Conservation (phyloP, 306 rosid genomes). For the Cucumis cinereus region DNA sequence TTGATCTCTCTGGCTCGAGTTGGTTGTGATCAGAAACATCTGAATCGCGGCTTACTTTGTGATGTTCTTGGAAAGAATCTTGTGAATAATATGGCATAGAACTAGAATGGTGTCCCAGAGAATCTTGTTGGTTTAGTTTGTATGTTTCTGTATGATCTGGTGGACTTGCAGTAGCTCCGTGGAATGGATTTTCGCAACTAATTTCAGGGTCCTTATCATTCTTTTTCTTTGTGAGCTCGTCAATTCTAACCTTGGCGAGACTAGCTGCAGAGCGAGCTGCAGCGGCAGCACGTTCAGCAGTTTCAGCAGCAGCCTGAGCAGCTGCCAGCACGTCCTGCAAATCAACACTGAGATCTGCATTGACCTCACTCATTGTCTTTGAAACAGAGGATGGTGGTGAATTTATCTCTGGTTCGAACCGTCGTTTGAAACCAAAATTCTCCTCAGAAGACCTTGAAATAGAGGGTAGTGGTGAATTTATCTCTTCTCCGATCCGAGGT, state of each 20-base stretch:
- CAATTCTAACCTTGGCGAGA: slow-evolving; percentile 65
- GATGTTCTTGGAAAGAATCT: slow-evolving; percentile 21
- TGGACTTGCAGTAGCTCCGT: slow-evolving; percentile 16
- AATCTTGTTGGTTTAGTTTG: slow-evolving; percentile 12
- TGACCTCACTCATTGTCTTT: slow-evolving; percentile 18
- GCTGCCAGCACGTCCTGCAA: slow-evolving; percentile 86
- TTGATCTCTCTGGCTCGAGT: slow-evolving; percentile 25
- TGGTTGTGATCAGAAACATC: slow-evolving; percentile 31
- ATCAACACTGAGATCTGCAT: slow-evolving; percentile 36
- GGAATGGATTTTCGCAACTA: slow-evolving; percentile 53
- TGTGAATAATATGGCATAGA: slow-evolving; percentile 10
- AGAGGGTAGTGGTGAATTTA: slow-evolving; percentile 18
- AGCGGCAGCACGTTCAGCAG: slow-evolving; percentile 84
- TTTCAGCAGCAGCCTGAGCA: slow-evolving; percentile 87
- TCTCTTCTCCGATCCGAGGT: not conserved
- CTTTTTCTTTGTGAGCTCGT: slow-evolving; percentile 51
- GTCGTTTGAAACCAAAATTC: not conserved
- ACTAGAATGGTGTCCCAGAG: slow-evolving; percentile 16
- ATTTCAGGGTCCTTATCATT: slow-evolving; percentile 22
- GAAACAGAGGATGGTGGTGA: slow-evolving; percentile 24
- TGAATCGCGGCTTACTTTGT: slow-evolving; percentile 18
- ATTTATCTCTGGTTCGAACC: not conserved
- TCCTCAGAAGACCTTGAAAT: slow-evolving; percentile 12
- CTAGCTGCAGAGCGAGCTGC: slow-evolving; percentile 89
- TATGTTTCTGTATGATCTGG: slow-evolving; percentile 19